Evolutionary conservation across 441 rosid species (phyloP).

Genomic region (Metrosideros polymorpha): DNA sequence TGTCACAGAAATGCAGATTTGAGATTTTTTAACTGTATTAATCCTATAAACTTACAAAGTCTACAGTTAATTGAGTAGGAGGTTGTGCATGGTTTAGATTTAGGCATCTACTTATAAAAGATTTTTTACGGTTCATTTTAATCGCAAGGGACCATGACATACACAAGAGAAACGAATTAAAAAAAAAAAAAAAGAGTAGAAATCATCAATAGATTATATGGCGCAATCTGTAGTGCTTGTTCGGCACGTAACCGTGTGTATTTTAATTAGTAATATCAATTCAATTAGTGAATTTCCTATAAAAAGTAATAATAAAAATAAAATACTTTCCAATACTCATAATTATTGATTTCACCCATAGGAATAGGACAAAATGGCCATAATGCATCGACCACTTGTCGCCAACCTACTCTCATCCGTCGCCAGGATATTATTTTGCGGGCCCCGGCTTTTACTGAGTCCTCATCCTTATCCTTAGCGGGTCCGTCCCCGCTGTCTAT

Average conservation of each 20-base stretch:
- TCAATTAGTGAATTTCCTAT: background rate
- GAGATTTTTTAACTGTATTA: fast-evolving
- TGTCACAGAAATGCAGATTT: fast-evolving
- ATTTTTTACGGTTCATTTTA: background rate
- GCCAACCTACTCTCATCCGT: background rate
- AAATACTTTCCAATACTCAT: background rate
- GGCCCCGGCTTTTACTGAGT: constrained; percentile 17
- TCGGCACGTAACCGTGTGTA: background rate
- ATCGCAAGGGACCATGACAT: background rate
- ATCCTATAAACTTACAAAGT: background rate
- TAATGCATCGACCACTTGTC: constrained; percentile 8
- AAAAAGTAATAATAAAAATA: background rate
- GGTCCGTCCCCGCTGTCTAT: constrained; percentile 1
- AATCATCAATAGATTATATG: background rate
- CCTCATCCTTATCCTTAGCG: constrained; percentile 46
- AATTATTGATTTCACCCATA: background rate
- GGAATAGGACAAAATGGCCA: constrained; percentile 14
- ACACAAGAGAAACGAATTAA: no score
- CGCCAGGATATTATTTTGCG: constrained; percentile 26
- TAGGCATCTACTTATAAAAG: background rate
- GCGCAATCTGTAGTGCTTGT: background rate
- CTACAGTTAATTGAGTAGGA: background rate
- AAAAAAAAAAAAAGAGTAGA: background rate
- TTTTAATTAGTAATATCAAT: background rate
- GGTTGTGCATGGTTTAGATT: background rate